These are phyloP conservation scores for Lyophyllum semitale DNA, from an alignment of 768 basidiomycete species.

Conservation along the genomic window DNA sequence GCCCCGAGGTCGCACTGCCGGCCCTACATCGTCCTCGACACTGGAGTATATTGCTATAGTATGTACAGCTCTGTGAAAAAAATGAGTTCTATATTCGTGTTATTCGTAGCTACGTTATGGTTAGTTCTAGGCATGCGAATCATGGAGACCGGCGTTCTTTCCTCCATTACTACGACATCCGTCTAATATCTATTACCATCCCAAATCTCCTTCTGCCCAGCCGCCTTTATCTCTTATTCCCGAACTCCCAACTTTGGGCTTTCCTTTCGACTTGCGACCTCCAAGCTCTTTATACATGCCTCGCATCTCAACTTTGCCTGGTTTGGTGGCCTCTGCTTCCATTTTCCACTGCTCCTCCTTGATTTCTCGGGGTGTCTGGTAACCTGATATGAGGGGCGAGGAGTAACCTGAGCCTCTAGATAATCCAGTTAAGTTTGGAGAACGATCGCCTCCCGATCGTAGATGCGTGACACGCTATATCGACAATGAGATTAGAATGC, in stretches of 20 bases:
- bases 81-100: background rate
- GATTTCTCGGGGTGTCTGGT: slow-evolving; percentile 77
- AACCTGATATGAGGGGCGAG: slow-evolving; percentile 58
- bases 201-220: slow-evolving; percentile 49
- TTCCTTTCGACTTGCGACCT: slow-evolving; percentile 77
- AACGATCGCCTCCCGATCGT: slow-evolving; percentile 42
- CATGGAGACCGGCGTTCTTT: no score
- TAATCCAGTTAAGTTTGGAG: slow-evolving; percentile 34
- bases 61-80: background rate
- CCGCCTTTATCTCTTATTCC: slow-evolving; percentile 78
- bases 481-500: slow-evolving; percentile 4
- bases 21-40: no score
- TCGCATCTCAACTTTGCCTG: slow-evolving; percentile 84
- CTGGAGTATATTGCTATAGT: no score
- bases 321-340: slow-evolving; percentile 54
- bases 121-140: no score
- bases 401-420: slow-evolving; percentile 49
- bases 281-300: slow-evolving; percentile 90
- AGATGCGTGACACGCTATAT: slow-evolving; percentile 54
- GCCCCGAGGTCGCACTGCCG: no score
- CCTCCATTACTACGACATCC: no score
- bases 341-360: slow-evolving; percentile 76
- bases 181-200: no score
- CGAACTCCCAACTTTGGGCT: slow-evolving; percentile 71
- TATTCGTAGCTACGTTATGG: no score